phyloP scores from a whole-genome alignment of 352 stramenopile genomes.

The Phytophthora meadii region DNA sequence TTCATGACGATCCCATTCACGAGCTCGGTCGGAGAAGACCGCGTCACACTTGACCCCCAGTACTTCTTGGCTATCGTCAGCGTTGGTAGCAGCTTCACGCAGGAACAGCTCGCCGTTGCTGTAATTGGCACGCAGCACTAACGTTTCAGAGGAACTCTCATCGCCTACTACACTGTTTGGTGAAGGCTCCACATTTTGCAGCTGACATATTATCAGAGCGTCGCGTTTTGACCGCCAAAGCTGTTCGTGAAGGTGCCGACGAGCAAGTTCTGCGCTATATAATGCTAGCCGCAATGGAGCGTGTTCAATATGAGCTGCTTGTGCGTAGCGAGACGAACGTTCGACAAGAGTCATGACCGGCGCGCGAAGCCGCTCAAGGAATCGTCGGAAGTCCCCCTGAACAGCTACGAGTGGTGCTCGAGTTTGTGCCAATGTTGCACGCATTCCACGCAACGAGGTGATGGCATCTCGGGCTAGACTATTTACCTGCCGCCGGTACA shows the following conservation, averaged over 20 bases:
- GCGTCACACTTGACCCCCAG: slow-evolving; percentile 64
- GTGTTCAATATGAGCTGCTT: slow-evolving; percentile 61
- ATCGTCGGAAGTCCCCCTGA: slow-evolving; percentile 57
- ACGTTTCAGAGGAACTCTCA: slow-evolving; percentile 9
- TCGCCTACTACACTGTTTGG: slow-evolving; percentile 2
- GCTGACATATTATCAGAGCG: slow-evolving; percentile 69
- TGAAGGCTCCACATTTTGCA: slow-evolving; percentile 47
- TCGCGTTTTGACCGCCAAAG: slow-evolving; percentile 65
- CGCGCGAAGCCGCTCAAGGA: slow-evolving; percentile 54
- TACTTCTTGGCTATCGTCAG: slow-evolving; percentile 14
- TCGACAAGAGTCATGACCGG: slow-evolving; percentile 61
- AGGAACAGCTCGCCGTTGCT: slow-evolving; percentile 60
- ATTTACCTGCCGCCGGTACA: slow-evolving; percentile 63
- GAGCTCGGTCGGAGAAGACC: slow-evolving; percentile 69
- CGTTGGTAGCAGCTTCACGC: slow-evolving; percentile 15
- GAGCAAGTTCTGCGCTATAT: slow-evolving; percentile 46
- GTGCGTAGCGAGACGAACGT: slow-evolving; percentile 54
- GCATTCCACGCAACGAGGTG: slow-evolving; percentile 44
- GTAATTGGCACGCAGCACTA: slow-evolving; percentile 64
- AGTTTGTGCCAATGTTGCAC: slow-evolving; percentile 47
- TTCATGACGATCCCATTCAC: slow-evolving; percentile 67
- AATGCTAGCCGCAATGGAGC: slow-evolving; percentile 56
- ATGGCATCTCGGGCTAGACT: slow-evolving; percentile 51
- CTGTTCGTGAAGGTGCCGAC: slow-evolving; percentile 75
- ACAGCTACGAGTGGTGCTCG: slow-evolving; percentile 61